Evolutionary conservation across 495 filamentous ascomycete genomes (phyloP).

Genomic region (Penicillium malachiteum): DNA sequence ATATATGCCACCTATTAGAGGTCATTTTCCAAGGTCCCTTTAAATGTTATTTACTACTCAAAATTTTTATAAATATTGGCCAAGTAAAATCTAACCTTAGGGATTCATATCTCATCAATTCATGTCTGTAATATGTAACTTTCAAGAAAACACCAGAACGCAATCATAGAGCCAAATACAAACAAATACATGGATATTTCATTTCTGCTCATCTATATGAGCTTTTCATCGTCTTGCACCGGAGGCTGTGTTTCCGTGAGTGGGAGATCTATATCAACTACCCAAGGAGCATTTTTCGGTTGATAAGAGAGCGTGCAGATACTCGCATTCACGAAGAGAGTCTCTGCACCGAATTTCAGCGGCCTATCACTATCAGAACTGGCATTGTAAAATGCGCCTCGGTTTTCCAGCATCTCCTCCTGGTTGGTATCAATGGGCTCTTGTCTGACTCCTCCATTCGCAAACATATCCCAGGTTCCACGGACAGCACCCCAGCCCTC

Average conservation of each 20-base stretch:
- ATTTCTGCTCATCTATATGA: neutral
- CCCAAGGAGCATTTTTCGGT: slow-evolving; percentile 57
- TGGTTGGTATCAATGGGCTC: slow-evolving; percentile 32
- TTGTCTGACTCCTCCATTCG: slow-evolving; percentile 15
- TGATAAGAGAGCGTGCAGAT: slow-evolving; percentile 53
- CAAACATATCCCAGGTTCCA: slow-evolving; percentile 49
- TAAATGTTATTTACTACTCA: too few relatives aligned
- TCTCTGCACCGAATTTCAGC: slow-evolving; percentile 53
- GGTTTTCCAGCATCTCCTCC: slow-evolving; percentile 40
- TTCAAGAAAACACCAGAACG: neutral
- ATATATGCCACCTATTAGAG: too few relatives aligned
- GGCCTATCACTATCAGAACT: slow-evolving; percentile 26
- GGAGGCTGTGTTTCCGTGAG: neutral
- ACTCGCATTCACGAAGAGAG: slow-evolving; percentile 72
- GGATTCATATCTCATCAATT: slow-evolving; percentile 1
- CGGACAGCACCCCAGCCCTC: slow-evolving; percentile 70
- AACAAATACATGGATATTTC: neutral
- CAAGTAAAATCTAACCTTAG: neutral
- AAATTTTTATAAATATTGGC: neutral
- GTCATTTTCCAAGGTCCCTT: too few relatives aligned
- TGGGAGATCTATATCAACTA: slow-evolving; percentile 63
- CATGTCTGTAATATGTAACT: neutral
- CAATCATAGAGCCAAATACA: neutral
- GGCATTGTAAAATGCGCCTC: slow-evolving; percentile 46
- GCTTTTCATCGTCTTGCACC: neutral